These are phyloP conservation scores for Salvia miltiorrhiza DNA, from an alignment of 257 asterid species.

Conservation along the genomic window DNA sequence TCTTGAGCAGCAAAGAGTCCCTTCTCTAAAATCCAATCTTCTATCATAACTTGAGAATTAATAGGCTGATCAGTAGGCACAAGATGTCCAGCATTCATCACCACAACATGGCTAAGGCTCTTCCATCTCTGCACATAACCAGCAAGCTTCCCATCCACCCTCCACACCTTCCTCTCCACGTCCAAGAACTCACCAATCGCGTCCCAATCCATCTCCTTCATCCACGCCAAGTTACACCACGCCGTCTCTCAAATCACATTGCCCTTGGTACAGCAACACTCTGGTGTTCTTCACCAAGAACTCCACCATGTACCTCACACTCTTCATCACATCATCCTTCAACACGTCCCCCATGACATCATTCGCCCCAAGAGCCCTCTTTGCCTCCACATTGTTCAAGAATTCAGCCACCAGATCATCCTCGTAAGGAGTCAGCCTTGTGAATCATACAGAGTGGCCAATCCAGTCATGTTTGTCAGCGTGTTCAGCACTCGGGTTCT, in stretches of 20 bases:
- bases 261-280: conserved; percentile 75
- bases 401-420: conserved; percentile 45
- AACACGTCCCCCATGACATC: conserved; percentile 46
- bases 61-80: conserved; percentile 76
- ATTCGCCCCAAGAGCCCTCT: conserved; percentile 50
- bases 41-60: conserved; percentile 65
- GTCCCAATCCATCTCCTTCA: conserved; percentile 68
- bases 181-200: conserved; percentile 46
- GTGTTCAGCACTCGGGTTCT: conserved; percentile 38
- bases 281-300: not conserved
- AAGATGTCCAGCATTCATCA: conserved; percentile 76
- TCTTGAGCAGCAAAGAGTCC: conserved; percentile 43
- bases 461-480: conserved; percentile 63
- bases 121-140: conserved; percentile 79
- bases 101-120: conserved; percentile 60
- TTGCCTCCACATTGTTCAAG: conserved; percentile 49
- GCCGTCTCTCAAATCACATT: conserved; percentile 72
- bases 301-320: conserved; percentile 33
- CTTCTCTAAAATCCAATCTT: conserved; percentile 73
- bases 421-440: conserved; percentile 57
- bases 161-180: conserved; percentile 70
- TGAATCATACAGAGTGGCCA: conserved; percentile 68
- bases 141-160: conserved; percentile 48
- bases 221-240: conserved; percentile 64
- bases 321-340: conserved; percentile 75